phyloP scores from a whole-genome alignment of 2,329 filamentous ascomycete species.

The Talaromyces islandicus region DNA sequence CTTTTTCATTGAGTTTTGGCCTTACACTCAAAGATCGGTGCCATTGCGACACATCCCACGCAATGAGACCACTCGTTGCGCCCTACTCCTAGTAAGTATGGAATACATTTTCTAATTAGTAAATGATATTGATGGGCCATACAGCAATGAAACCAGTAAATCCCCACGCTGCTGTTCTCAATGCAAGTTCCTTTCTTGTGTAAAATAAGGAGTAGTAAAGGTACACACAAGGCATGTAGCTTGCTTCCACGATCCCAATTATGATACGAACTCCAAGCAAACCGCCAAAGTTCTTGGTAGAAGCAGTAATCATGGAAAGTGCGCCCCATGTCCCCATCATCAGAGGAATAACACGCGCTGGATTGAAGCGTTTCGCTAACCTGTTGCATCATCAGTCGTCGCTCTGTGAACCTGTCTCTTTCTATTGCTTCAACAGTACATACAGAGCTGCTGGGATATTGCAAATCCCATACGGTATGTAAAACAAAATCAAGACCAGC shows the following conservation, averaged over 20 bases:
- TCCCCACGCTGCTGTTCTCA: constrained; percentile 42
- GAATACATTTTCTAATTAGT: neutral
- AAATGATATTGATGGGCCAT: neutral
- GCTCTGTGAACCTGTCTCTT: neutral
- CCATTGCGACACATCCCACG: constrained; percentile 9
- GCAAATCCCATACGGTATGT: constrained; percentile 45
- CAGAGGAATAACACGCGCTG: constrained; percentile 4
- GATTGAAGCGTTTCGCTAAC: constrained; percentile 10
- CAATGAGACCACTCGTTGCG: constrained; percentile 36
- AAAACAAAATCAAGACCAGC: constrained; percentile 41
- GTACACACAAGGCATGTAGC: constrained; percentile 36
- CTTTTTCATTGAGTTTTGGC: neutral
- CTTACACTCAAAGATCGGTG: constrained; percentile 4
- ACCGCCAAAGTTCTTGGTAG: constrained; percentile 10
- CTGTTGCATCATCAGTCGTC: constrained; percentile 16
- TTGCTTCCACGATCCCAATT: constrained; percentile 16
- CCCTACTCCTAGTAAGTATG: neutral
- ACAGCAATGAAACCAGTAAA: constrained; percentile 31
- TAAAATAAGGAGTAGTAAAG: constrained; percentile 51
- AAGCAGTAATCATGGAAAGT: constrained; percentile 10
- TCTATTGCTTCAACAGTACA: constrained; percentile 5
- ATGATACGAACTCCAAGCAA: constrained; percentile 6
- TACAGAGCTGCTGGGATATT: constrained; percentile 9
- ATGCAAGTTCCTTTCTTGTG: constrained; percentile 33
- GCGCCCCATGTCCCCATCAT: constrained; percentile 20